Base-by-base conservation (phyloP, 1,139 yeast genomes). In the Geotrichum klebahnii region DNA sequence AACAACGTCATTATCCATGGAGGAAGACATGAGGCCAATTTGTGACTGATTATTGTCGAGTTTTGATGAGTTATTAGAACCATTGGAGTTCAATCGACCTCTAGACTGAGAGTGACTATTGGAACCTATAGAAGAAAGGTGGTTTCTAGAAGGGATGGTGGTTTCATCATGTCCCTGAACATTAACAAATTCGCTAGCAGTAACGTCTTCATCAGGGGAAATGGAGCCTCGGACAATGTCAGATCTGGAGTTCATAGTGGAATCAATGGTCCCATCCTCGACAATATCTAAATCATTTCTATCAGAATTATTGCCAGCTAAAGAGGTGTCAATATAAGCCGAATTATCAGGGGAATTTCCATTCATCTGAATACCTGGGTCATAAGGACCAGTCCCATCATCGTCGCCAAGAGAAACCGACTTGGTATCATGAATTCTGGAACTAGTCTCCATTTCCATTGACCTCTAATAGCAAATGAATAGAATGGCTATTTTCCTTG, bases 401-500 rank as follows among this genome's bases (percentile, higher is more conserved):
- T 19, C 23, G 9, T 19, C 23, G 17, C 38, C 23, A 6, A 19
- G 38, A 14, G 16, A 23, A 17, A 35, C 23, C 19, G 24, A 2
- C 38, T 35, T 35, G 8, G 38, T 10, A 26, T 35, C 38, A 6
- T 35, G 38, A 16, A 35, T 35, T 23, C 23, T 35, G 3, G 38
- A 35, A 35, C 24, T 35, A n/a, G 17, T 17, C 23, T 35, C 38
- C 42, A 38, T 38, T 16, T 24, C 33, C 33, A 38, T 38, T 38
- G 26, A 19, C 23, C 14, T 5, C n/a, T 31, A 6, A 31, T 5
- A 9, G 23, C 19, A 3, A 35, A 35, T 23, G 24, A 12, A n/a
- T 8, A 19, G 38, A 35, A n/a, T n/a, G n/a, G 16, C 35, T 17
- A 32, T 32, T 14, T 5, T 32, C 5, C n/a, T 10, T 5, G 35